Base-by-base conservation (phyloP, 2,329 filamentous ascomycete species). In the Graphilbum sp. region DNA sequence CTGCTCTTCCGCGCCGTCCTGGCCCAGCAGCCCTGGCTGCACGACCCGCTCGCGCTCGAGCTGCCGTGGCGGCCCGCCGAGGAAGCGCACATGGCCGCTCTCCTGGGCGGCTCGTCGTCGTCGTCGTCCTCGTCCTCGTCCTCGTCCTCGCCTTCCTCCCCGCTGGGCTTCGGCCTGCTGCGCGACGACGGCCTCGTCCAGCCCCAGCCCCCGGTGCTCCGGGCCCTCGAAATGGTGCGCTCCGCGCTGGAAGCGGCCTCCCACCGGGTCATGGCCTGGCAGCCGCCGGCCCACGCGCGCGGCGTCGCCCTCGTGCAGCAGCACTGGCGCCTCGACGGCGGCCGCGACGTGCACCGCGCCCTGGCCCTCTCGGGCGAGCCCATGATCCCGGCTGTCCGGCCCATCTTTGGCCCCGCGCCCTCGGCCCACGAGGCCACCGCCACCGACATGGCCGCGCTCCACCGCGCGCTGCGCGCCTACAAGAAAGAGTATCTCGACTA, bases 31-130 rank as follows among this genome's bases (percentile, higher is more conserved):
- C 79, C 79, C 0, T 84, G 79, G 79, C 54, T 72, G 2, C 56
- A 69, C 44, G 79, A 84, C 50, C 77, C 79, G 0, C 56, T 75
- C 1, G 73, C 77, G 0, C 55, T 73, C 31, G 72, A 79, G 17
- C 59, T 84, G 1, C 78, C 77, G 0, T 84, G 76, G 68, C n/a
- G 0, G 30, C n/a, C n/a, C n/a, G 18, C 2, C 33, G 25, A 0
- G 44, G 9, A 27, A 4, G 6, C 13, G 23, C 18, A 13, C 7
- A n/a, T 12, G 16, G 18, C 17, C 3, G n/a, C n/a, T n/a, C n/a
- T n/a, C n/a, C n/a, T n/a, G n/a, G n/a, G n/a, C n/a, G n/a, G n/a
- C n/a, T n/a, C n/a, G n/a, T n/a, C n/a, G n/a, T n/a, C n/a, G n/a
- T n/a, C n/a, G n/a, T n/a, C n/a, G n/a, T n/a, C n/a, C n/a, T n/a